Conservation (phyloP, 2,329 filamentous ascomycete species). For the Claviceps sp. region DNA sequence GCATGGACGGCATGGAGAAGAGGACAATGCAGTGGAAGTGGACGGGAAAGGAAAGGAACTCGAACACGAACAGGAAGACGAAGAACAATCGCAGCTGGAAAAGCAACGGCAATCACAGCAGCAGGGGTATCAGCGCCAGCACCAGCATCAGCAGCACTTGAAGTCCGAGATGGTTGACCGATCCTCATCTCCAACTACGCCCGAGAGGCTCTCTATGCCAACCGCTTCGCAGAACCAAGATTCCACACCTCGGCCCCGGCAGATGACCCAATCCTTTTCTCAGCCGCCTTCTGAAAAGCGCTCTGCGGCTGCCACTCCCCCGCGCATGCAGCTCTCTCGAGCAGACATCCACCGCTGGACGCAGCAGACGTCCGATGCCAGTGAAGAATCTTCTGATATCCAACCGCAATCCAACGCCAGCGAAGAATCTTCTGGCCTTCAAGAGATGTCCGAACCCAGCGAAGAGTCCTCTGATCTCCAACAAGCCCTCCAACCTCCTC, state of each 20-base stretch:
- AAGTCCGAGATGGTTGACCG: background rate
- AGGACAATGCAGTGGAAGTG: background rate
- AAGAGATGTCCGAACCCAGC: constrained; percentile 24
- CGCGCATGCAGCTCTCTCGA: constrained; percentile 27
- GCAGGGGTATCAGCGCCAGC: background rate
- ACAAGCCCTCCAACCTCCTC: constrained; percentile 15
- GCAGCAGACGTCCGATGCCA: constrained; percentile 23
- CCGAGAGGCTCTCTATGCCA: constrained; percentile 19
- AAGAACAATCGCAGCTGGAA: background rate
- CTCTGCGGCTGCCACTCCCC: constrained; percentile 20
- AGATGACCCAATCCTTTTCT: constrained; percentile 25
- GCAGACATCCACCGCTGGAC: constrained; percentile 29
- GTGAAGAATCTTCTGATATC: constrained; percentile 23
- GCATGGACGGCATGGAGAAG: background rate
- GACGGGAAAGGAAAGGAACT: background rate
- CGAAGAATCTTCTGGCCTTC: constrained; percentile 1
- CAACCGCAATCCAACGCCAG: constrained; percentile 6
- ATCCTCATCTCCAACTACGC: constrained; percentile 15
- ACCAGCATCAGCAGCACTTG: background rate
- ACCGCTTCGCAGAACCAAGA: constrained; percentile 33
- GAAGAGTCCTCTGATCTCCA: constrained; percentile 24
- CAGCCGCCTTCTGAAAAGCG: constrained; percentile 15
- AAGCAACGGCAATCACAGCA: background rate
- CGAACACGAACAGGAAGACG: background rate
- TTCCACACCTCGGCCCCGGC: constrained; percentile 31